Evolutionary conservation across 768 basidiomycete species (phyloP), one percentile per base, ranked within the genome.

Genomic region (Rhodotorula paludigena): DNA sequence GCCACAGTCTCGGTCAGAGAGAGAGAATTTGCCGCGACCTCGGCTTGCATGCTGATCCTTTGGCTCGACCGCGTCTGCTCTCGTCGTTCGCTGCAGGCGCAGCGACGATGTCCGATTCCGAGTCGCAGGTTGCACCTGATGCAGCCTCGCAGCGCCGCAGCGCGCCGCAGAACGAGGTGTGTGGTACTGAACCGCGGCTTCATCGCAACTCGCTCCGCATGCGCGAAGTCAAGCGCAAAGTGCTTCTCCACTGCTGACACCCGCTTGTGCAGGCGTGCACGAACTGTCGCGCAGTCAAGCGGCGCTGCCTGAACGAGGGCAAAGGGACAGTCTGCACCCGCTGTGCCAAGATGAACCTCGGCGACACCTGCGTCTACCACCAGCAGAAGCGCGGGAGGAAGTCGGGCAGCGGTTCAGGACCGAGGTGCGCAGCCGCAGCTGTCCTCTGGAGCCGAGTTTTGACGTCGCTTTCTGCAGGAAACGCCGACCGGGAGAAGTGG

Each of bases 361-460:
- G 32, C n/a, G n/a, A n/a, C n/a, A n/a, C n/a, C 2, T 65, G 64
- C 32, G 6, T 16, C 5, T 65, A 65, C 20, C 10, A 23, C 28
- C 64, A 65, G 42, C n/a, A 36, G 28, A 65, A 65, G 44, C 39
- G 64, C 1, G 64, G 64, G 5, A 28, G 64, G 35, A 65, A 65
- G 52, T 25, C 57, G 0, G 64, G 63, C 33, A 61, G 35, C 10
- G n/a, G 28, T 15, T 15, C 23, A 33, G 49, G 38, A 23, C 30
- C 49, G 0, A 25, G 39, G 60, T 52, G 35, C 30, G 51, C 23
- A 5, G 23, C 25, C 36, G 12, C 25, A 5, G n/a, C n/a, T 28
- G 2, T 1, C 28, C 41, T 15, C 12, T 30, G 20, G 2, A 41
- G 3, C 25, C 32, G 8, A 32, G 5, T 33, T 11, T 35, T 25